Evolutionary conservation across 1,284 basidiomycete species (phyloP).

Genomic region (Phaffia rhodozyma): DNA sequence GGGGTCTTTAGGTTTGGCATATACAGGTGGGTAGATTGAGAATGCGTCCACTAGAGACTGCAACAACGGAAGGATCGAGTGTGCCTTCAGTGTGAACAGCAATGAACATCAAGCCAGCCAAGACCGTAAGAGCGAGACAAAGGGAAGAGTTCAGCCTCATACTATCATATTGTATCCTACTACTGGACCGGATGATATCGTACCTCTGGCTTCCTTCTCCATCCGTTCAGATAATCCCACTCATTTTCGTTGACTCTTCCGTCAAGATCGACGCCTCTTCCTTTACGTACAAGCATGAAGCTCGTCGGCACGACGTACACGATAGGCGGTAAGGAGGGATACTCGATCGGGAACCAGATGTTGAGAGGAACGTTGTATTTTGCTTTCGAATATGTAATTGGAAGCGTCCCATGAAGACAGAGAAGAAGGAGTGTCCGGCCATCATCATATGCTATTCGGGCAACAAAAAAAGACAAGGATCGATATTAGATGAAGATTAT

Average conservation of each 20-base stretch:
- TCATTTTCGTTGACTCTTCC: constrained; percentile 43
- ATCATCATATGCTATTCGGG: constrained; percentile 67
- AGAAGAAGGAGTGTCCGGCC: constrained; percentile 83
- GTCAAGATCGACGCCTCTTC: constrained; percentile 66
- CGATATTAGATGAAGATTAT: neutral
- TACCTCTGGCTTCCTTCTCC: constrained; percentile 78
- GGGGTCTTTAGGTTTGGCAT: constrained; percentile 55
- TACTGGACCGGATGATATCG: constrained; percentile 23
- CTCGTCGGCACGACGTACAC: constrained; percentile 89
- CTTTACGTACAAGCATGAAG: constrained; percentile 76
- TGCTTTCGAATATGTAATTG: constrained; percentile 61
- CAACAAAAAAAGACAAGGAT: neutral
- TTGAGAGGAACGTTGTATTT: constrained; percentile 91
- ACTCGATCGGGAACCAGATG: constrained; percentile 73
- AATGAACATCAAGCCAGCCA: neutral
- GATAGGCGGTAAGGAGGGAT: constrained; percentile 69
- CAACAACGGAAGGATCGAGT: constrained; percentile 27
- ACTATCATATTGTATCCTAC: constrained; percentile 20
- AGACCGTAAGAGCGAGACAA: neutral
- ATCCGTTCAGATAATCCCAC: constrained; percentile 57
- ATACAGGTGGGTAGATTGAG: constrained; percentile 75
- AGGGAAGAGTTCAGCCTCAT: constrained; percentile 15
- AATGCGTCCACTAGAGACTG: constrained; percentile 48
- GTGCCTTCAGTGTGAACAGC: constrained; percentile 41
- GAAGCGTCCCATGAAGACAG: constrained; percentile 79